Percentiles rank a stretch among this genome's conserved stretches.
These are phyloP conservation scores for Globisporangium cylindrosporum DNA, from an alignment of 352 stramenopile species.

Conservation along the genomic window DNA sequence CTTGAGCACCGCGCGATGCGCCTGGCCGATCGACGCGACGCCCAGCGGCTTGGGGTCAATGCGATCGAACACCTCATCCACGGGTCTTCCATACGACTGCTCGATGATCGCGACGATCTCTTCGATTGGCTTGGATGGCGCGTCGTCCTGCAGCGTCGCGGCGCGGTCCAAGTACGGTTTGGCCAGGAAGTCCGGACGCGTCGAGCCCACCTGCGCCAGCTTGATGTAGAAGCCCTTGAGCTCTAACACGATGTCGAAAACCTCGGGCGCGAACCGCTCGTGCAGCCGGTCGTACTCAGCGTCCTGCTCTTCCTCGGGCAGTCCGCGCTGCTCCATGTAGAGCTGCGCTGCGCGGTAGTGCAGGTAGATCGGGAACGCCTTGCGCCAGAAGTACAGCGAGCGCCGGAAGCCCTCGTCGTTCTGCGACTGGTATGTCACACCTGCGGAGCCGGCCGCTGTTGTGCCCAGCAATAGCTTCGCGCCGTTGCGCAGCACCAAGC, in stretches of 20 bases:
- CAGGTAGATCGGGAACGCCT: constrained; percentile 85
- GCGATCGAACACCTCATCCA: constrained; percentile 47
- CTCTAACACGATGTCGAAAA: constrained; percentile 81
- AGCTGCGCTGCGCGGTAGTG: constrained; percentile 78
- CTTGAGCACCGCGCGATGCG: constrained; percentile 68
- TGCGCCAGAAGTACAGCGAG: constrained; percentile 85
- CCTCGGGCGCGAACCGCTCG: constrained; percentile 65
- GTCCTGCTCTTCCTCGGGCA: constrained; percentile 56
- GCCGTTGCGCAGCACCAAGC: constrained; percentile 53
- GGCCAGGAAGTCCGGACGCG: constrained; percentile 74
- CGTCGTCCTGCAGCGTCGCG: constrained; percentile 76
- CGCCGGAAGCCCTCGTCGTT: constrained; percentile 78
- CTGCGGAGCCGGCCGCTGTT: constrained; percentile 37
- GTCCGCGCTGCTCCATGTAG: constrained; percentile 56
- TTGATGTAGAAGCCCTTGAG: constrained; percentile 90
- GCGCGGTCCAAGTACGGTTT: constrained; percentile 77
- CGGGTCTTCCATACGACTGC: constrained; percentile 57
- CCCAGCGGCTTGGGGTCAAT: constrained; percentile 77
- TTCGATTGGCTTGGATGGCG: constrained; percentile 64
- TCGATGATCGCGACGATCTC: constrained; percentile 80
- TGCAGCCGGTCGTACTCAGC: constrained; percentile 73
- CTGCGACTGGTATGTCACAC: constrained; percentile 56
- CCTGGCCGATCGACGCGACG: constrained; percentile 81
- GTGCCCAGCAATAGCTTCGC: constrained; percentile 55
- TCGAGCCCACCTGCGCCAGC: constrained; percentile 78